Base-by-base conservation (phyloP, 371 early-diverging fungal genomes). In the Actinomortierella ambigua region DNA sequence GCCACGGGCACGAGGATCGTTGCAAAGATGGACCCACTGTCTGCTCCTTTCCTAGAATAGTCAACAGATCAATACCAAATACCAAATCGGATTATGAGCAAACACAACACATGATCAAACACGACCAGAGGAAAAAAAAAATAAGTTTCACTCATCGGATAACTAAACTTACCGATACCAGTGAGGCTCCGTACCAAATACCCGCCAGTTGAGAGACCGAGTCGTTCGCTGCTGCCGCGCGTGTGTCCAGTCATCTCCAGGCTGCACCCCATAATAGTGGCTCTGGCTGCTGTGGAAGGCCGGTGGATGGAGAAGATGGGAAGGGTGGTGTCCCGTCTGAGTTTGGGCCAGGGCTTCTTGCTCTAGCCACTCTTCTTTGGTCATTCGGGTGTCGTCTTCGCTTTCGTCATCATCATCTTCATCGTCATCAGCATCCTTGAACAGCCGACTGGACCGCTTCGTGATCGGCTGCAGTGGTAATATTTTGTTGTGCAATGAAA, bases 11-110 rank as follows among this genome's bases (percentile, higher is more conserved):
- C 67, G 46, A 73, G 47, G 23, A 73, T 29, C 17, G 73, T 66
- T 3, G 73, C 67, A n/a, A 73, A 73, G 27, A 73, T 73, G 7
- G 71, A 65, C 48, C 71, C 71, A 39, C 59, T 71, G 20, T 71
- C 71, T 34, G 71, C 73, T 51, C 73, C 73, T 34, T 65, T 66
- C 50, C 73, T 73, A 43, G 3, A 23, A 26, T n/a, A 17, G 49
- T 22, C 18, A 49, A n/a, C 17, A 49, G 49, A 26, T 49, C 49
- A 13, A 49, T 49, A 49, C 1, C 5, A 26, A 24, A 24, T 13
- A 13, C n/a, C n/a, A n/a, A n/a, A n/a, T n/a, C n/a, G n/a, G n/a
- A 14, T 20, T 15, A 46, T 46, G 46, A 22, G 24, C 22, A 20
- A 17, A 22, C 22, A 18, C 3, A 20, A 1, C 20, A 20, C 18